These are phyloP conservation scores for Boletus edulis DNA, from an alignment of 768 basidiomycete genomes.

Conservation along the genomic window DNA sequence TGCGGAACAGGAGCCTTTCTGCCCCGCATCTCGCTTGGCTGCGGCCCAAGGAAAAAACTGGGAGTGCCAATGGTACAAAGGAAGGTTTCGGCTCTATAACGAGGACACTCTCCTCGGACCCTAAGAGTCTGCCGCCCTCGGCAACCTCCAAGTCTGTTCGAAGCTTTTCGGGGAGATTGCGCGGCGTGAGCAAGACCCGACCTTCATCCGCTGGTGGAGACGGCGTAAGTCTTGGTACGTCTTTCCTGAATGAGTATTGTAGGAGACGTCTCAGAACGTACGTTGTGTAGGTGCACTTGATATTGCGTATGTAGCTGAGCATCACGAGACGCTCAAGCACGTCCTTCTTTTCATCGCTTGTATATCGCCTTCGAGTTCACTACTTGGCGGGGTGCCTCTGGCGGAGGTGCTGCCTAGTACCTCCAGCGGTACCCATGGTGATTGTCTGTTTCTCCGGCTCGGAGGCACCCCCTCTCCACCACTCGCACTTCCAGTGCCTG, in stretches of 20 bases:
- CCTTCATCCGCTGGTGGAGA: conserved; percentile 13
- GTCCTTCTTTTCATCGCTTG: conserved; percentile 69
- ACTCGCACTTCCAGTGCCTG: conserved; percentile 54
- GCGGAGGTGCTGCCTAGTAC: conserved; percentile 62
- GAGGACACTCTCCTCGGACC: conserved; percentile 19
- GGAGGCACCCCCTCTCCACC: conserved; percentile 56
- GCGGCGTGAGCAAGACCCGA: conserved; percentile 21
- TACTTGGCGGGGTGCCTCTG: conserved; percentile 45
- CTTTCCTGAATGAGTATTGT: not conserved
- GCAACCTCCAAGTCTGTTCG: conserved; percentile 12
- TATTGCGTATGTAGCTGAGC: conserved; percentile 63
- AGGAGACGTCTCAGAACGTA: not conserved
- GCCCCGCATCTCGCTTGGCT: conserved; percentile 63
- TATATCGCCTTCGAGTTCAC: conserved; percentile 6
- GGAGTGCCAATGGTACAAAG: conserved; percentile 2
- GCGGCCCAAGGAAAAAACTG: conserved; percentile 31
- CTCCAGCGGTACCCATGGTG: conserved; percentile 40
- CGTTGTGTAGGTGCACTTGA: conserved; percentile 31
- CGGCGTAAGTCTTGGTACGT: conserved; percentile 18
- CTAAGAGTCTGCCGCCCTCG: not conserved
- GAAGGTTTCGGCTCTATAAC: conserved; percentile 6
- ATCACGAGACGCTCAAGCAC: conserved; percentile 82
- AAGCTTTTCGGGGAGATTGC: conserved; percentile 22
- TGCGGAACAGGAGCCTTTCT: conserved; percentile 51
- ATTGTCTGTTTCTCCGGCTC: conserved; percentile 61